A percentile compares a stretch with the other conserved stretches of the same genome.
Conservation (phyloP, 139 green algal genomes). For the Parachlorella kessleri region DNA sequence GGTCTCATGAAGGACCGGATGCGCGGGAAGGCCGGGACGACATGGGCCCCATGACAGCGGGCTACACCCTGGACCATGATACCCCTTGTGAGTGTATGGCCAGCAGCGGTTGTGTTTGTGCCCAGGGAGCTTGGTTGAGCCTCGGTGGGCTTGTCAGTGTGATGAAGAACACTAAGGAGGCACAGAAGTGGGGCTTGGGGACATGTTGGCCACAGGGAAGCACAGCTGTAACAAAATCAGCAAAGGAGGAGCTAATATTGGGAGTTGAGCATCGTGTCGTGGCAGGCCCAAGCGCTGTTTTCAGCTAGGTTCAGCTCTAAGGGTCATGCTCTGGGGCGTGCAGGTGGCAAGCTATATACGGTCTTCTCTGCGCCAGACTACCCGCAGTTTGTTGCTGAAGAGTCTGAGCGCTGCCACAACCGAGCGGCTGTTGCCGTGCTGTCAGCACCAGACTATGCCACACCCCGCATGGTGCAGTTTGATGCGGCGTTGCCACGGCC, state of each 20-base stretch:
- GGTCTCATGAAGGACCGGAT: constrained; percentile 93
- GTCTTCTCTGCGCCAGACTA: constrained; percentile 96
- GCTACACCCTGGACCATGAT: constrained; percentile 88
- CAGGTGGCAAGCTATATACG: constrained; percentile 80
- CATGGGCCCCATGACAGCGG: constrained; percentile 71
- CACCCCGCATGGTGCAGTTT: constrained; percentile 62
- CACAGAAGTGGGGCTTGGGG: too few species aligned
- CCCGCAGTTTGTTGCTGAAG: constrained; percentile 68
- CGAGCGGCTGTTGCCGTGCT: constrained; percentile 75
- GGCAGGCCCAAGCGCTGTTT: neutral
- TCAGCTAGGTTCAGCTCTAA: neutral
- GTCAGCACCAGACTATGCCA: constrained; percentile 48
- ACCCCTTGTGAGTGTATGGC: constrained; percentile 54
- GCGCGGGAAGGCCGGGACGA: constrained; percentile 74
- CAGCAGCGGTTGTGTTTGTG: too few species aligned
- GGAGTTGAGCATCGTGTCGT: too few species aligned
- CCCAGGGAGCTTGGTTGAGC: too few species aligned
- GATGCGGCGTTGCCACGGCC: constrained; percentile 63
- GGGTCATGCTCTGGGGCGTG: neutral
- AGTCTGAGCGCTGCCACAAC: constrained; percentile 63
- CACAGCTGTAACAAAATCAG: too few species aligned
- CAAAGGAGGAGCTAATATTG: too few species aligned
- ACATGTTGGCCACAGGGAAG: too few species aligned
- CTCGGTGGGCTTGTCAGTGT: too few species aligned
- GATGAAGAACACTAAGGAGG: too few species aligned